Evolutionary conservation across 176 grass and related monocot species (phyloP).

Genomic region (Phoenix roebelenii): DNA sequence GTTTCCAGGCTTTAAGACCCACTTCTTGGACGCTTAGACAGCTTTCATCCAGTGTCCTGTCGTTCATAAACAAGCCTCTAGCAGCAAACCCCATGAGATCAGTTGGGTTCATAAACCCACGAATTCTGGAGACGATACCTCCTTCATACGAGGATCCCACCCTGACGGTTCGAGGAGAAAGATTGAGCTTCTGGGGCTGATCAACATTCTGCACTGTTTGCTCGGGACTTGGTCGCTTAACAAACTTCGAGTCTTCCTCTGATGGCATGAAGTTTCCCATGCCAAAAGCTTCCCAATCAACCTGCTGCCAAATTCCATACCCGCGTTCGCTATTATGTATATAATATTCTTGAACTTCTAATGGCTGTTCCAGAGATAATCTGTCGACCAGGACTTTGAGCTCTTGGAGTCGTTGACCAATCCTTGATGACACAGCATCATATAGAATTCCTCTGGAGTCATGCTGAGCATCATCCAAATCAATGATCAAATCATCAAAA

Average conservation of each 20-base stretch:
- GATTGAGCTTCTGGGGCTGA: neutral
- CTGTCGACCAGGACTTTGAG: constrained; percentile 55
- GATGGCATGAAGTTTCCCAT: constrained; percentile 51
- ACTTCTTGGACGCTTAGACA: constrained; percentile 8
- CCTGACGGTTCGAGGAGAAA: neutral
- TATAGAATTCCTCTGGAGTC: constrained; percentile 55
- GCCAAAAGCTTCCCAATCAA: constrained; percentile 90
- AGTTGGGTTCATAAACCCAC: constrained; percentile 34
- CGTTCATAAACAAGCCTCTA: constrained; percentile 55
- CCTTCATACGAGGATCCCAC: neutral
- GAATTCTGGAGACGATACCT: constrained; percentile 40
- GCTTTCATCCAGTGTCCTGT: constrained; percentile 37
- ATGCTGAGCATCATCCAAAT: constrained; percentile 33
- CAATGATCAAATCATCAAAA: constrained; percentile 53
- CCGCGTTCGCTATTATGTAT: constrained; percentile 9
- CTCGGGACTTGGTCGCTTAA: constrained; percentile 8
- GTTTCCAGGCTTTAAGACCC: constrained; percentile 18
- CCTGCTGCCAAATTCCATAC: constrained; percentile 53
- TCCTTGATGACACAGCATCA: constrained; percentile 61
- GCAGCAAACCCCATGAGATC: constrained; percentile 82
- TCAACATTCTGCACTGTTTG: constrained; percentile 6
- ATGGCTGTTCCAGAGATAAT: constrained; percentile 39
- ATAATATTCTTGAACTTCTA: constrained; percentile 21
- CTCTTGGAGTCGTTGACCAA: constrained; percentile 53
- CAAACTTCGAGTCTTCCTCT: constrained; percentile 17